A percentile compares a stretch with the other conserved stretches of the same genome.
Evolutionary conservation across 2,329 filamentous ascomycete genomes (phyloP).

Genomic region (Fonsecaea multimorphosa): DNA sequence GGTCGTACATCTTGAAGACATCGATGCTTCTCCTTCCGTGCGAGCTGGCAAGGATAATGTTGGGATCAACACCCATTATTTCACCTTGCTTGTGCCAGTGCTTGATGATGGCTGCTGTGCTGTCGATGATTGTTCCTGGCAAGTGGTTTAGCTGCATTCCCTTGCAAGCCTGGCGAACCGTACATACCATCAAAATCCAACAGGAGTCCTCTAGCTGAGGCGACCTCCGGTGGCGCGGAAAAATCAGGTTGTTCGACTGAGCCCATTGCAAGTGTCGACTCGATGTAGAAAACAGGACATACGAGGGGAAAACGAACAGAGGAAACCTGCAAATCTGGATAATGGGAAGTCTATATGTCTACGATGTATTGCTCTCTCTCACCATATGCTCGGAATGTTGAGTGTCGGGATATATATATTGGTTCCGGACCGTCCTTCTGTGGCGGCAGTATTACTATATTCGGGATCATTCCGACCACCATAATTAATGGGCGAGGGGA

Average conservation of each 20-base stretch:
- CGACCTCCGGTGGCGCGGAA: constrained; percentile 48
- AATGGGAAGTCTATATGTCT: background rate
- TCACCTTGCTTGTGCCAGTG: constrained; percentile 68
- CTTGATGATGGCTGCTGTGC: constrained; percentile 64
- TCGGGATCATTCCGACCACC: background rate
- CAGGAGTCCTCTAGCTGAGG: constrained; percentile 52
- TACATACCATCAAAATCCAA: constrained; percentile 53
- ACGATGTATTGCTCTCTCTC: background rate
- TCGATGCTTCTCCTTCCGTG: constrained; percentile 92
- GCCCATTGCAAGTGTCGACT: constrained; percentile 37
- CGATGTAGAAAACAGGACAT: background rate
- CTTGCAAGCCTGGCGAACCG: background rate
- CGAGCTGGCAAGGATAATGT: constrained; percentile 84
- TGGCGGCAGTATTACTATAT: constrained; percentile 4
- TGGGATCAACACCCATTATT: constrained; percentile 83
- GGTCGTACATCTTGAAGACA: constrained; percentile 76
- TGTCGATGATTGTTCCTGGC: constrained; percentile 53
- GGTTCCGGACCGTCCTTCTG: background rate
- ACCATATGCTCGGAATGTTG: too few relatives aligned
- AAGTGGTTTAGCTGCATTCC: background rate
- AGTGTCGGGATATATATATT: background rate
- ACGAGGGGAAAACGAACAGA: constrained; percentile 20
- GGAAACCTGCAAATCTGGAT: background rate
- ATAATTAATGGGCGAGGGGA: too few relatives aligned
- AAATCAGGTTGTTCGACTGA: constrained; percentile 45